Evolutionary conservation across 768 basidiomycete genomes (phyloP).

Genomic region (Pulveroboletus sp.): DNA sequence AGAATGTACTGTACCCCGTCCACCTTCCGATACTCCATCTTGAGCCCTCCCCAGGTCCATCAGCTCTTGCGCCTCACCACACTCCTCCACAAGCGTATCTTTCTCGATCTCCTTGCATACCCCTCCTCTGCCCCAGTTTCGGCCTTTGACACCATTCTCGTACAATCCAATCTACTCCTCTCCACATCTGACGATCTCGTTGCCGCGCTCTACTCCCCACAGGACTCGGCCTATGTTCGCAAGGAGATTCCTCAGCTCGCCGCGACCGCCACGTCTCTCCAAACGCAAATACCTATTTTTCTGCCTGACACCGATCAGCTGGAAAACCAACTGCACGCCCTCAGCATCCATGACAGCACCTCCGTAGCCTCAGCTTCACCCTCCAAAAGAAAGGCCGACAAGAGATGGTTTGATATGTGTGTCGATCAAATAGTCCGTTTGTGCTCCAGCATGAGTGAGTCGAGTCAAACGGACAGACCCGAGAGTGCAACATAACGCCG

Average conservation of each 20-base stretch:
- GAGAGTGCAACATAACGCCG: not conserved
- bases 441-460: conserved; percentile 26
- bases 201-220: conserved; percentile 61
- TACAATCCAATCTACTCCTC: conserved; percentile 48
- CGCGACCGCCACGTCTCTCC: conserved; percentile 35
- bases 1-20: conserved; percentile 42
- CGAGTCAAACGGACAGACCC: conserved; percentile 14
- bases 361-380: not conserved
- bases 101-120: conserved; percentile 44
- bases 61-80: conserved; percentile 54
- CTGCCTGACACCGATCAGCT: conserved; percentile 23
- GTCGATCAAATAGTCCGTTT: conserved; percentile 56
- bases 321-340: conserved; percentile 17
- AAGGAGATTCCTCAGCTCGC: conserved; percentile 38
- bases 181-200: conserved; percentile 61
- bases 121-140: conserved; percentile 22
- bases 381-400: conserved; percentile 33
- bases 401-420: conserved; percentile 63
- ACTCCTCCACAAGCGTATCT: conserved; percentile 59
- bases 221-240: conserved; percentile 42
- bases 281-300: conserved; percentile 23
- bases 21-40: not conserved
- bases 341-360: conserved; percentile 16
- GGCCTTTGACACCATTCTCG: conserved; percentile 48
- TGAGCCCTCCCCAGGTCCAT: conserved; percentile 42